phyloP scores from a whole-genome alignment of 2,329 filamentous ascomycete genomes.

The Aspergillus calidoustus region DNA sequence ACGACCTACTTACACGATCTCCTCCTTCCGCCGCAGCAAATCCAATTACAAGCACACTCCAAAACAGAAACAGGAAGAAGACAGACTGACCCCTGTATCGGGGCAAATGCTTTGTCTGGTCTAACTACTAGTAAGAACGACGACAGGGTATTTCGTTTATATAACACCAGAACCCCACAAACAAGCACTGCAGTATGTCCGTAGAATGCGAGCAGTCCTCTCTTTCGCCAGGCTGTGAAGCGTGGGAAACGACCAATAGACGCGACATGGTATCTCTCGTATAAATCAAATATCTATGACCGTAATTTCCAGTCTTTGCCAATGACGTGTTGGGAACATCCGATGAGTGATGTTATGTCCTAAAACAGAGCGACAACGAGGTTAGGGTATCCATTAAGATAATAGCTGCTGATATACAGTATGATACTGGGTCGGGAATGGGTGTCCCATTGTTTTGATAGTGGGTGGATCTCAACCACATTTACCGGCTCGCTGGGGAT shows the following conservation, averaged over 20 bases:
- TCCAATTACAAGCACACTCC: not conserved
- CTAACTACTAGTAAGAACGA: not conserved
- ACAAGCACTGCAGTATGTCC: conserved; percentile 17
- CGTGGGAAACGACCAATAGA: conserved; percentile 7
- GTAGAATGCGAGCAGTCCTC: conserved; percentile 16
- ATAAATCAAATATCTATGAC: conserved; percentile 14
- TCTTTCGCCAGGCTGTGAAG: not conserved
- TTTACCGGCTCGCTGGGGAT: conserved; percentile 18
- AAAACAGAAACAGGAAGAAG: not conserved
- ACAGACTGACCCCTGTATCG: not conserved
- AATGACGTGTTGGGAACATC: not conserved
- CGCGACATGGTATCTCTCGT: conserved; percentile 25
- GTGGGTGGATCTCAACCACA: not conserved
- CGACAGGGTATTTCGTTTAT: conserved; percentile 12
- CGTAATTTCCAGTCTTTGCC: conserved; percentile 4
- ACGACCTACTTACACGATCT: not conserved
- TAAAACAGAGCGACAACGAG: not conserved
- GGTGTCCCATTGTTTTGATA: not conserved
- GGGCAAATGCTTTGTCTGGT: not conserved
- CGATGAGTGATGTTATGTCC: not conserved
- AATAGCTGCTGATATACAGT: not conserved
- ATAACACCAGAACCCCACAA: conserved; percentile 17
- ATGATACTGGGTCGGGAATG: not conserved
- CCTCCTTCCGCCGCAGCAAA: not conserved
- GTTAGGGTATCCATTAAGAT: not conserved